Base-by-base conservation (phyloP, 2,329 filamentous ascomycete species). In the Tolypocladium album region DNA sequence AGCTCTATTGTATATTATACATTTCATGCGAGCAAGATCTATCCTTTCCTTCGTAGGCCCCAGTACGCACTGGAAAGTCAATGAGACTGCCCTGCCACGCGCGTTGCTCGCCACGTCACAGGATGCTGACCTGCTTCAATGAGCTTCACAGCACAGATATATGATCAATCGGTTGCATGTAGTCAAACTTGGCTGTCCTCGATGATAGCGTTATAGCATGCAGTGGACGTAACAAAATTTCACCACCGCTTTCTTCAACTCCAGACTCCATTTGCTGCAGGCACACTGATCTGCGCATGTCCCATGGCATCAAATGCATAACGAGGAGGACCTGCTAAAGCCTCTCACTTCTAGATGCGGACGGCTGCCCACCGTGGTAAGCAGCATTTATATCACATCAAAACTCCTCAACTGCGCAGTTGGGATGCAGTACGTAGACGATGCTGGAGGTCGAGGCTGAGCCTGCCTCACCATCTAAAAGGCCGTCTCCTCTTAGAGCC, bases 351-450 rank as follows among this genome's bases (percentile, higher is more conserved):
- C 27, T 13, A 4, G 47, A 52, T 9, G 27, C 20, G 27, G 27
- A 34, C 27, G 8, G 17, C 24, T 27, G 27, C 9, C 15, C 11
- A 6, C 4, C 4, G 27, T 7, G 15, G 4, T 5, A 13, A 7
- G 12, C 17, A n/a, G 4, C 47, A 3, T 4, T 34, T 17, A 38
- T 38, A 20, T 9, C n/a, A 53, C 50, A 55, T 70, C 68, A 81
- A 55, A 74, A 73, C 63, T 85, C 82, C 64, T 96, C 92, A 12
- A 95, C 81, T 0, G 89, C 90, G 70, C 90, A 96, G 76, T 97
- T 97, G 61, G 94, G 94, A 76, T 99, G 94, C 66, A 99, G 71
- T 34, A 97, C 89, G 71, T 97, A 99, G 58, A 94, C 82, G 5
- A 89, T 79, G 20, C 67, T 59, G 1, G 67, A 65, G 1, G 67